Percentiles rank a stretch among this genome's conserved stretches.
phyloP scores from a whole-genome alignment of 371 early-diverging fungal species.

The Lichtheimia ramosa region DNA sequence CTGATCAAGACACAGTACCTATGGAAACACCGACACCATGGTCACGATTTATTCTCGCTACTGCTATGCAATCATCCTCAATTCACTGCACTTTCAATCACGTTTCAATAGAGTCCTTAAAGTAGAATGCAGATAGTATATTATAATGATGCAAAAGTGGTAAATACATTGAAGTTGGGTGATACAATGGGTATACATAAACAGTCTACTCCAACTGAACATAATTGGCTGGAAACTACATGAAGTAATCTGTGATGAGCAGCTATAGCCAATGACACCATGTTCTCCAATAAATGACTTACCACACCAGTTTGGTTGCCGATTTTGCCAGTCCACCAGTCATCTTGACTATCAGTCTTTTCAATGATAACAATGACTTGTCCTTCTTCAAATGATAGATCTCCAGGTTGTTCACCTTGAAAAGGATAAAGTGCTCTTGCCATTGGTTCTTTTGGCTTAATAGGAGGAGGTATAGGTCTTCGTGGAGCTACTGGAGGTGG shows the following conservation, averaged over 20 bases:
- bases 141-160: too few relatives aligned
- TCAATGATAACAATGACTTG: conserved; percentile 71
- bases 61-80: too few relatives aligned
- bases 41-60: too few relatives aligned
- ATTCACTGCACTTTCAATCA: too few relatives aligned
- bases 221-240: conserved; percentile 81
- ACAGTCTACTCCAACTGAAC: conserved; percentile 45
- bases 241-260: neutral
- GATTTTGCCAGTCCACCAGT: conserved; percentile 82
- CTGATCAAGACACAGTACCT: too few relatives aligned
- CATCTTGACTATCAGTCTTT: conserved; percentile 66
- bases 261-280: neutral
- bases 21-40: too few relatives aligned
- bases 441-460: conserved; percentile 12
- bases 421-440: conserved; percentile 75
- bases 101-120: too few relatives aligned
- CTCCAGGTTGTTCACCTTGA: conserved; percentile 65
- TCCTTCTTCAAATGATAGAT: conserved; percentile 72
- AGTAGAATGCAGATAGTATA: too few relatives aligned
- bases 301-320: conserved; percentile 65
- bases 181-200: neutral
- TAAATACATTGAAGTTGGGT: too few relatives aligned
- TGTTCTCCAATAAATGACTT: conserved; percentile 11
- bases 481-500: neutral
- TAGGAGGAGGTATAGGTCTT: neutral